A percentile compares a stretch with the other conserved stretches of the same genome.
These are phyloP conservation scores for Persicaria tinctoria DNA, from an alignment of 148 eudicot species.

Conservation along the genomic window DNA sequence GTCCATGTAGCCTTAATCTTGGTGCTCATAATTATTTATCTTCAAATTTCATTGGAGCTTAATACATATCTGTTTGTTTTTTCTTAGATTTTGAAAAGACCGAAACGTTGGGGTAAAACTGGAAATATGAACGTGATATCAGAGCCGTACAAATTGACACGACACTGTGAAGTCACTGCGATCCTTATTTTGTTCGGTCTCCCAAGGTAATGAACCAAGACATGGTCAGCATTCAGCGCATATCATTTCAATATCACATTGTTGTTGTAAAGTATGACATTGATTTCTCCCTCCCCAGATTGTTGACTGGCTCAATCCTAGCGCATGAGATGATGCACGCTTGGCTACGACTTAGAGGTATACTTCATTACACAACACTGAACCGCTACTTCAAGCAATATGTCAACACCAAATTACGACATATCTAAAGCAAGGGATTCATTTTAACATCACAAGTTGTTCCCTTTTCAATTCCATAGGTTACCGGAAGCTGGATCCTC, in stretches of 20 bases:
- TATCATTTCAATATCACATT: background rate
- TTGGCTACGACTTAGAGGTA: slow-evolving; percentile 88
- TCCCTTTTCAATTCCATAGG: slow-evolving; percentile 26
- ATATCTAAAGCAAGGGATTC: background rate
- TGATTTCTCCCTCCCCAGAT: slow-evolving; percentile 28
- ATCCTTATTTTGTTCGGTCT: slow-evolving; percentile 74
- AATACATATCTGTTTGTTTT: background rate
- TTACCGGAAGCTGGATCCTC: slow-evolving; percentile 58
- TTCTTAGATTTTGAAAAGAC: slow-evolving; percentile 37
- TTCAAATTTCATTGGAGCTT: background rate
- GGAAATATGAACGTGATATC: slow-evolving; percentile 43
- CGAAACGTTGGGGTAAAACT: slow-evolving; percentile 43
- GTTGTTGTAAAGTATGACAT: background rate
- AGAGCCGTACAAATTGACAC: slow-evolving; percentile 57
- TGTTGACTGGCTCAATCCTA: slow-evolving; percentile 86
- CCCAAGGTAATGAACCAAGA: slow-evolving; percentile 44
- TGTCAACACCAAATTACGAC: background rate
- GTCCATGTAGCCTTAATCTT: background rate
- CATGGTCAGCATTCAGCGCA: background rate
- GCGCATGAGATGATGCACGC: slow-evolving; percentile 99
- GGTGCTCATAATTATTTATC: background rate
- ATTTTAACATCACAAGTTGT: background rate
- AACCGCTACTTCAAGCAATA: background rate
- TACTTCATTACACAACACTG: background rate
- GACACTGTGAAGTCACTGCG: slow-evolving; percentile 82